Evolutionary conservation across 2,329 filamentous ascomycete genomes (phyloP), one percentile per base, ranked within the genome.

Genomic region (Colletotrichum falcatum): DNA sequence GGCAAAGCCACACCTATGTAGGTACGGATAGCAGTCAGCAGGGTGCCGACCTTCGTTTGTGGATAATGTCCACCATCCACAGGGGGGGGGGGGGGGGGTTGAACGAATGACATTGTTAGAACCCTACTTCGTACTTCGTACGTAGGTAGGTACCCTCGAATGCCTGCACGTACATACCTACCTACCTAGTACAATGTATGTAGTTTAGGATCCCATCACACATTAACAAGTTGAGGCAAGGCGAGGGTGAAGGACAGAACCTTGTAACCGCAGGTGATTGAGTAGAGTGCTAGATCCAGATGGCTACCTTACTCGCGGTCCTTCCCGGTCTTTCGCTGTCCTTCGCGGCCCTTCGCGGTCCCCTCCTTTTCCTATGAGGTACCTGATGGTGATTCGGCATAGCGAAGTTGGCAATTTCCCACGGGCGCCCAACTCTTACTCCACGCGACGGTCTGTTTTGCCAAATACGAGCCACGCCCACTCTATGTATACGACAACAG

Each of bases 351-450:
- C 9, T 28, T 42, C n/a, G 18, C 16, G 18, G 20, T 37, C 33
- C 5, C 33, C 33, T 20, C 30, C 48, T 14, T 51, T 26, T 51
- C 30, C 16, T 8, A 23, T 30, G 18, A 1, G 16, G 39, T 5
- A 5, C 16, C 35, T 58, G 8, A 28, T 30, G 26, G 12, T 55
- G 33, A 55, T 83, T 88, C 75, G 92, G 89, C 92, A 95, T 95
- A 81, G 75, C 68, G 62, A 67, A 23, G 49, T 48, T 59, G 49
- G 28, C 28, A 54, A 54, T 49, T 58, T 54, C 44, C 46, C 55
- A 62, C 20, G 9, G 11, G 16, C 20, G 59, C 44, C 30, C 44
- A 28, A 49, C n/a, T n/a, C n/a, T n/a, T n/a, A n/a, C n/a, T 37
- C 46, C 44, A 61, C 59, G 44, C 30, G 9, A 28, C 12, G 23